A percentile compares a stretch with the other conserved stretches of the same genome.
These are phyloP conservation scores for Populus trichocarpa DNA, from an alignment of 441 rosid species.

Conservation along the genomic window DNA sequence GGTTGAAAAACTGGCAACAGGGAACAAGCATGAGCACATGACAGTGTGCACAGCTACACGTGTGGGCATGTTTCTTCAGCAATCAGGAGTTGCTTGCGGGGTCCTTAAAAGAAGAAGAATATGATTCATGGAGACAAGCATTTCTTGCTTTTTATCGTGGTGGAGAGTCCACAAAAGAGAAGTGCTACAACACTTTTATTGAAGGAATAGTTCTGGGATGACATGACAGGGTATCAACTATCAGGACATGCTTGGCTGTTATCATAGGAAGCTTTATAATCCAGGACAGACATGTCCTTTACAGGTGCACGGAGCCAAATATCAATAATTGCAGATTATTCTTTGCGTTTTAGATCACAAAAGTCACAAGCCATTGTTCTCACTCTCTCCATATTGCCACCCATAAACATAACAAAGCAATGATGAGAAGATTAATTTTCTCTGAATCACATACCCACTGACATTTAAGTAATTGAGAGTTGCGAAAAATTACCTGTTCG, in stretches of 20 bases:
- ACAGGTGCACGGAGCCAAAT: not conserved
- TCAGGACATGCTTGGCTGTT: slow-evolving; percentile 15
- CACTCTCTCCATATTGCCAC: not conserved
- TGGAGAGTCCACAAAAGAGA: slow-evolving; percentile 48
- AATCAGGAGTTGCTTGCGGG: slow-evolving; percentile 39
- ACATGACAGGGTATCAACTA: slow-evolving; percentile 25
- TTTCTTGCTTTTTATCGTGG: slow-evolving; percentile 28
- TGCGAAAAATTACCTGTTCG: slow-evolving; percentile 5
- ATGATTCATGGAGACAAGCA: slow-evolving; percentile 33
- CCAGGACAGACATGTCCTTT: slow-evolving; percentile 26
- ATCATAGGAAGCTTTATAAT: slow-evolving; percentile 10
- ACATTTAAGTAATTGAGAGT: slow-evolving; percentile 2
- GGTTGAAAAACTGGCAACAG: not conserved
- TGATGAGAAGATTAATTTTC: slow-evolving; percentile 16
- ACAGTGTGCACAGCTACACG: slow-evolving; percentile 19
- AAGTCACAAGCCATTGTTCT: slow-evolving; percentile 9
- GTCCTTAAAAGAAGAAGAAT: slow-evolving; percentile 35
- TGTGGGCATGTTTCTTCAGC: slow-evolving; percentile 19
- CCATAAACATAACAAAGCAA: not conserved
- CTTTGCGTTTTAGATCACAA: not conserved
- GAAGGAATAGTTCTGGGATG: slow-evolving; percentile 30
- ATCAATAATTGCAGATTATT: not conserved
- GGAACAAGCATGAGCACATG: not conserved
- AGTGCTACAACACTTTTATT: slow-evolving; percentile 18
- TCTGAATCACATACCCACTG: slow-evolving; percentile 4